Base-by-base conservation (phyloP, 1,284 basidiomycete species). In the Papiliotrema flavescens region DNA sequence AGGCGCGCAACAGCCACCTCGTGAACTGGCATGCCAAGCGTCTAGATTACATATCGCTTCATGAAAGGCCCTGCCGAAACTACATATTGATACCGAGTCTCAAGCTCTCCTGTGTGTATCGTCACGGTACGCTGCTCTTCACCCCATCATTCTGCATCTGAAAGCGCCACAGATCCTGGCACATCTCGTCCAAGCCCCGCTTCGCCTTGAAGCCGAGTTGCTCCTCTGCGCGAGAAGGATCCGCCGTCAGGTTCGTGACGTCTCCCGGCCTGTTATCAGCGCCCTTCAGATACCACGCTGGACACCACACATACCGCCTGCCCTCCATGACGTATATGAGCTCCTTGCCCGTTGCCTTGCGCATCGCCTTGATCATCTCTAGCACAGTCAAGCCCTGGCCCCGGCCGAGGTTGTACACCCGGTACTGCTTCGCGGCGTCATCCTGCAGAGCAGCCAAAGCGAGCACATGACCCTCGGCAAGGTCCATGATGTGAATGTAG, bases 401-500 rank as follows among this genome's bases (percentile, higher is more conserved):
- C 71, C 88, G 90, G 46, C 96, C 96, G 35, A 98, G 85, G 78
- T 99, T 98, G 81, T 93, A 99, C 14, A 90, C 91, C 76, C 94
- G 90, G 82, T 82, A 96, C 61, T 68, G 68, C 24, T 57, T 57
- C 26, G 48, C 60, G 34, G 68, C 61, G 50, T 73, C 69, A 56
- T 73, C 73, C 24, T 71, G 70, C 55, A 81, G 78, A 19, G 91
- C 92, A 54, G 95, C 88, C 42, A 98, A 82, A 0, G 96, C 92
- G 56, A 94, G 85, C 54, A 97, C 81, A 77, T 99, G 96, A 11
- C 96, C 96, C 20, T 85, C 81, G 19, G 96, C 92, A 35, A 99
- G 84, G 75, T 98, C 96, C 75, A 98, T 85, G 59, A 98, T 85
- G 76, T 99, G 96, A 32, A 99, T 83, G 79, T 98, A 99, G 79